Evolutionary conservation across 495 filamentous ascomycete genomes (phyloP), one percentile per base, ranked within the genome.

Genomic region (Ascobolus immersus): DNA sequence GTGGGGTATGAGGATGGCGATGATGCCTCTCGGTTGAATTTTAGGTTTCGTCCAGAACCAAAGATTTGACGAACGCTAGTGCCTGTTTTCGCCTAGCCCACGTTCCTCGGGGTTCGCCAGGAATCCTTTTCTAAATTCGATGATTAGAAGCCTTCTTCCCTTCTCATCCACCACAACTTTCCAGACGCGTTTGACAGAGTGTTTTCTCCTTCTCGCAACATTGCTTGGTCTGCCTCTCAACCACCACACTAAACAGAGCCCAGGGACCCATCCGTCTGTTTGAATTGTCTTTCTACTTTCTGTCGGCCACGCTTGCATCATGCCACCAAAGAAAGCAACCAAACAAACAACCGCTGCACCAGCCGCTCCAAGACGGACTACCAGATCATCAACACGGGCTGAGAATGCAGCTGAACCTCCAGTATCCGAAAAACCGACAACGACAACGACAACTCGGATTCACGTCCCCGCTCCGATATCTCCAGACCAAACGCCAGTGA

Each of bases 311-410:
- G 14, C 36, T 14, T 11, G 9, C 21, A 39, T 12, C n/a, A 49
- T 49, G 46, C 45, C 46, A 14, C 45, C 46, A 10, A 49, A 42
- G 21, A 49, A 44, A 21, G 34, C 19, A 13, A 22, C 36, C 10
- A 35, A 37, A 18, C 35, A 29, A 14, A 9, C 36, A 13, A 10
- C 27, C 26, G 20, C 20, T 2, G 28, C 39, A 10, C 15, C 22
- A 12, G 11, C 28, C 5, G 24, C 39, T 33, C 22, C 34, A n/a
- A 43, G 40, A 21, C 41, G 42, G 11, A 31, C 42, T 8, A 43
- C 40, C 7, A 45, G 44, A 18, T 46, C 44, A 13, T 36, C 32
- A 25, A 7, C 22, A 25, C 22, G n/a, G n/a, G n/a, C n/a, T 25
- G 22, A 25, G 22, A n/a, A n/a, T 27, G 23, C 23, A n/a, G 25